phyloP scores from a whole-genome alignment of 2,329 filamentous ascomycete species.

The Alternaria arborescens region DNA sequence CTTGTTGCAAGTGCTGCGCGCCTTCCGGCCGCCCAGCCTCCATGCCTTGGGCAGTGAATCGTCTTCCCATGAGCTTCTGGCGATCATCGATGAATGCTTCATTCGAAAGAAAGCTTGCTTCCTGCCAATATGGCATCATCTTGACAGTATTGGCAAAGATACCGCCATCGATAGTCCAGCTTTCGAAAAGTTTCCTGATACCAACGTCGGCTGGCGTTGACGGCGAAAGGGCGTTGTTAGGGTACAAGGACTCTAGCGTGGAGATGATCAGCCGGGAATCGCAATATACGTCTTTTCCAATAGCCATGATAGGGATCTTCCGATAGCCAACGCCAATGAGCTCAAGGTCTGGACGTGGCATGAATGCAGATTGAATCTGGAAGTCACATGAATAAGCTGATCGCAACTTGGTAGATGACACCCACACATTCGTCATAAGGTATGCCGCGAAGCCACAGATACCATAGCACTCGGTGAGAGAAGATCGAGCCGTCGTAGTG shows the following conservation, averaged over 20 bases:
- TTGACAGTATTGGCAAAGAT: slow-evolving; percentile 64
- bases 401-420: slow-evolving; percentile 16
- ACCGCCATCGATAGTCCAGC: slow-evolving; percentile 64
- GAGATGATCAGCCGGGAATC: slow-evolving; percentile 45
- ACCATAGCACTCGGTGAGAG: slow-evolving; percentile 71
- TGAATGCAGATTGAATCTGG: slow-evolving; percentile 65
- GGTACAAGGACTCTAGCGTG: slow-evolving; percentile 37
- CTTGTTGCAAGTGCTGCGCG: slow-evolving; percentile 62
- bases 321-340: slow-evolving; percentile 50
- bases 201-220: slow-evolving; percentile 52
- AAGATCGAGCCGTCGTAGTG: slow-evolving; percentile 73
- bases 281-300: slow-evolving; percentile 45
- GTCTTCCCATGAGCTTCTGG: slow-evolving; percentile 55
- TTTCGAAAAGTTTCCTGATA: slow-evolving; percentile 65
- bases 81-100: slow-evolving; percentile 68
- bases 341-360: slow-evolving; percentile 43
- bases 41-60: slow-evolving; percentile 52
- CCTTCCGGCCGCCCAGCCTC: slow-evolving; percentile 63
- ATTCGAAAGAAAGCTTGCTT: slow-evolving; percentile 64
- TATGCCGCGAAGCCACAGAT: slow-evolving; percentile 71
- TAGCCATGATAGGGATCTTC: slow-evolving; percentile 45
- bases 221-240: slow-evolving; percentile 22
- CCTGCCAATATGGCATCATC: slow-evolving; percentile 65
- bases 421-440: slow-evolving; percentile 73
- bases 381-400: background rate